Evolutionary conservation across 2,329 filamentous ascomycete species (phyloP).

Genomic region (Monilinia fructicola): DNA sequence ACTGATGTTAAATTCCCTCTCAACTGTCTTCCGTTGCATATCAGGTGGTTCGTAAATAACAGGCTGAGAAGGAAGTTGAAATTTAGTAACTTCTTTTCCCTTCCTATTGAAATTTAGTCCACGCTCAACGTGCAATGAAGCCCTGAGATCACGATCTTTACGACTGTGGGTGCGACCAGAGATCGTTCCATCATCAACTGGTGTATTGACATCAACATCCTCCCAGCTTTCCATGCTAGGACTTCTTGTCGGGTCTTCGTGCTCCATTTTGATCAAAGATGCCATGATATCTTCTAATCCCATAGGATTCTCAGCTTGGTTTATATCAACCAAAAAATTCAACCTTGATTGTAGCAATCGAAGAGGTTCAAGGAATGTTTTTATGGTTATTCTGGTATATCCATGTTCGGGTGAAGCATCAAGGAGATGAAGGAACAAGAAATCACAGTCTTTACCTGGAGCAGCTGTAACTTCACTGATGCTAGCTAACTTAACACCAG

Average conservation of each 20-base stretch:
- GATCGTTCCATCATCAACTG: slow-evolving; percentile 58
- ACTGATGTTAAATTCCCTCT: slow-evolving; percentile 84
- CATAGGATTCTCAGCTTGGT: slow-evolving; percentile 68
- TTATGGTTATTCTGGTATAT: slow-evolving; percentile 68
- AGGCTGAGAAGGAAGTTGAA: slow-evolving; percentile 78
- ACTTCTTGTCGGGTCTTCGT: slow-evolving; percentile 57
- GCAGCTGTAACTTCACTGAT: slow-evolving; percentile 89
- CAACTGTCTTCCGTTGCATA: slow-evolving; percentile 72
- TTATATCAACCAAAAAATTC: slow-evolving; percentile 80
- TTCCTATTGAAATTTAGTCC: slow-evolving; percentile 50
- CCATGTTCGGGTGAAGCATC: slow-evolving; percentile 32
- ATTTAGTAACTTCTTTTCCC: slow-evolving; percentile 51
- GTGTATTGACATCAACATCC: slow-evolving; percentile 63
- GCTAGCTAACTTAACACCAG: slow-evolving; percentile 67
- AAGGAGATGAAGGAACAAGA: slow-evolving; percentile 75
- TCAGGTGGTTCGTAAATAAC: slow-evolving; percentile 82
- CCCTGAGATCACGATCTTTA: slow-evolving; percentile 52
- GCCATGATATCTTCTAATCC: slow-evolving; percentile 68
- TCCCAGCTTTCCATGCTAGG: slow-evolving; percentile 90
- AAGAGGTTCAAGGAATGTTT: slow-evolving; percentile 88
- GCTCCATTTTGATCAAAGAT: slow-evolving; percentile 73
- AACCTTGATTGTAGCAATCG: slow-evolving; percentile 78
- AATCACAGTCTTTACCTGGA: slow-evolving; percentile 88
- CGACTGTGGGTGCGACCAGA: slow-evolving; percentile 42
- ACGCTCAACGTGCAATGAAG: slow-evolving; percentile 61